Evolutionary conservation across 768 basidiomycete genomes (phyloP).

Genomic region (Panaeolus papilionaceus): DNA sequence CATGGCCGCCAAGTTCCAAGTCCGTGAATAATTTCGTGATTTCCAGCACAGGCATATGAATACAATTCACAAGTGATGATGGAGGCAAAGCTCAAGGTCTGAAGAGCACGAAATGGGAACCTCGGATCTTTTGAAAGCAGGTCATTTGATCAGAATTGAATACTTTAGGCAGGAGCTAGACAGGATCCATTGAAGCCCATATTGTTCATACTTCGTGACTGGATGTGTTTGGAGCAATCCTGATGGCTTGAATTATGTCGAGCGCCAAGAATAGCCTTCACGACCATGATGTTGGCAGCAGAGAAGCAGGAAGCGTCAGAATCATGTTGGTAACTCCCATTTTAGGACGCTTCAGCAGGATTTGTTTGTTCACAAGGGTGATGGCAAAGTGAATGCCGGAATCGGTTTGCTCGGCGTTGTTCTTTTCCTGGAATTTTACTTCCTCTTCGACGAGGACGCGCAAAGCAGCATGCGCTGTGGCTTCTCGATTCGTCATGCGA

Average conservation of each 20-base stretch:
- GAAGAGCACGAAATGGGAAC: neutral
- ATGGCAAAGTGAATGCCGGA: neutral
- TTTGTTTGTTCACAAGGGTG: neutral
- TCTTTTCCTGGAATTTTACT: neutral
- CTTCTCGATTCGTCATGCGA: neutral
- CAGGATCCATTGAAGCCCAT: neutral
- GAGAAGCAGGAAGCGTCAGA: neutral
- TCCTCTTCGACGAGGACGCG: neutral
- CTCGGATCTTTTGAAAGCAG: neutral
- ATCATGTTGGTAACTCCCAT: neutral
- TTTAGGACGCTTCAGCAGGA: neutral
- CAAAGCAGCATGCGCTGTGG: neutral
- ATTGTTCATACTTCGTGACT: neutral
- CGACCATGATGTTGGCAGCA: neutral
- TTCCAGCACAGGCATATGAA: neutral
- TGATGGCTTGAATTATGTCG: neutral
- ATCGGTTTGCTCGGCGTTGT: neutral
- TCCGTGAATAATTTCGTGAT: neutral
- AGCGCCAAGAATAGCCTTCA: constrained; percentile 5
- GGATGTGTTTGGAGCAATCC: neutral
- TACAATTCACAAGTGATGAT: neutral
- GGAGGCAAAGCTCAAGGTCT: neutral
- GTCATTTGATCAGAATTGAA: neutral
- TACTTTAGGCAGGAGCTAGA: neutral
- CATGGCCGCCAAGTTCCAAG: neutral